These are phyloP conservation scores for Scenedesmus sp. DNA, from an alignment of 163 green algal species.

Conservation along the genomic window DNA sequence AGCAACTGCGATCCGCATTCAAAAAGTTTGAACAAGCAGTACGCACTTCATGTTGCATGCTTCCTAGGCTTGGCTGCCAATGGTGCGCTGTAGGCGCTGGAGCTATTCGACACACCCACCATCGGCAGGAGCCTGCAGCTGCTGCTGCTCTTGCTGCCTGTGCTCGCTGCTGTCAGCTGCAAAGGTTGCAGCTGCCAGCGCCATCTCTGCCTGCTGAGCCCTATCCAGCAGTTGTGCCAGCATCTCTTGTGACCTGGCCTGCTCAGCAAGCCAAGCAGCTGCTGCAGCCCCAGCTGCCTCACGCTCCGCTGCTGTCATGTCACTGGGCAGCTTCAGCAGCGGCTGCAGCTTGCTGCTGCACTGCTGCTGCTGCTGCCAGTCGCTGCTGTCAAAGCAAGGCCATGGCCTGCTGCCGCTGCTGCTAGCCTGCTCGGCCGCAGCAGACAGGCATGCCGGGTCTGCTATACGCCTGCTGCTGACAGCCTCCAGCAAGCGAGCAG, in stretches of 20 bases:
- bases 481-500: slow-evolving; percentile 36
- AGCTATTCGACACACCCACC: not conserved
- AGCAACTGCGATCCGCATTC: not conserved
- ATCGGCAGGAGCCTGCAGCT: not conserved
- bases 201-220: slow-evolving; percentile 37
- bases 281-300: slow-evolving; percentile 28
- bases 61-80: not conserved
- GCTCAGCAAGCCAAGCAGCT: slow-evolving; percentile 34
- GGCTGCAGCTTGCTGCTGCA: not conserved
- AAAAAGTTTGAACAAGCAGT: not conserved
- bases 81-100: not conserved
- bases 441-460: not conserved
- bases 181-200: slow-evolving; percentile 24
- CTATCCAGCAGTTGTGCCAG: not conserved
- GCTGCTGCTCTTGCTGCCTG: not conserved
- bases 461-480: not conserved
- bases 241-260: slow-evolving; percentile 18
- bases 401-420: slow-evolving; percentile 28
- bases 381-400: not conserved
- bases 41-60: not conserved
- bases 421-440: not conserved
- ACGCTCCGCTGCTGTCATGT: slow-evolving; percentile 37
- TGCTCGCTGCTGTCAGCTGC: not conserved
- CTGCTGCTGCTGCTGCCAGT: slow-evolving; percentile 7
- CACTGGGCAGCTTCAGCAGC: slow-evolving; percentile 29